Base-by-base conservation (phyloP, 495 filamentous ascomycete species). In the Chaetomidium leptoderma region DNA sequence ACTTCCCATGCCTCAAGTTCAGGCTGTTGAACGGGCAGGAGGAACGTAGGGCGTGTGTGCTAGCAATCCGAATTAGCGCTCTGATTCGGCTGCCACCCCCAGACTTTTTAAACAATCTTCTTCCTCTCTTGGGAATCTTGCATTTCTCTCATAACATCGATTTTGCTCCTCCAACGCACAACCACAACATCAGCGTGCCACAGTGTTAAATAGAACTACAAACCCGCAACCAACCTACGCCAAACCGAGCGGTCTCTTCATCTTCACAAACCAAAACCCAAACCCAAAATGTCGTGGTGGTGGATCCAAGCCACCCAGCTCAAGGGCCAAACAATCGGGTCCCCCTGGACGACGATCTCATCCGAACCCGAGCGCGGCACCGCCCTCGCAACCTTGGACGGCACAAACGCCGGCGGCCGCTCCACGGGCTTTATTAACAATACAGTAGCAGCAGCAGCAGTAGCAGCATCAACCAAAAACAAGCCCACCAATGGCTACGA, bases 401-500 rank as follows among this genome's bases (percentile, higher is more conserved):
- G n/a, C n/a, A n/a, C n/a, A n/a, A n/a, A n/a, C n/a, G n/a, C n/a
- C n/a, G n/a, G n/a, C n/a, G n/a, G n/a, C n/a, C n/a, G n/a, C n/a
- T n/a, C n/a, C n/a, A n/a, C n/a, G n/a, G n/a, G n/a, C n/a, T n/a
- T n/a, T n/a, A n/a, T n/a, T n/a, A n/a, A n/a, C n/a, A n/a, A n/a
- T n/a, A n/a, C n/a, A n/a, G n/a, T n/a, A n/a, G n/a, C n/a, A n/a
- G n/a, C n/a, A n/a, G n/a, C n/a, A n/a, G n/a, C n/a, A n/a, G n/a
- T n/a, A n/a, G n/a, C n/a, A n/a, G n/a, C n/a, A n/a, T 9, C 30
- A 32, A 32, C 30, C 30, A 32, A 32, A n/a, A 47, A 36, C 32
- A 33, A 37, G 3, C 30, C 47, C 33, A 50, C 10, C 44, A 19
- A 48, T 46, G 43, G 45, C 58, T 19, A 33, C 37, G 40, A 58